Evolutionary conservation across 2,329 filamentous ascomycete species (phyloP).

Genomic region (Colletotrichum nymphaeae): DNA sequence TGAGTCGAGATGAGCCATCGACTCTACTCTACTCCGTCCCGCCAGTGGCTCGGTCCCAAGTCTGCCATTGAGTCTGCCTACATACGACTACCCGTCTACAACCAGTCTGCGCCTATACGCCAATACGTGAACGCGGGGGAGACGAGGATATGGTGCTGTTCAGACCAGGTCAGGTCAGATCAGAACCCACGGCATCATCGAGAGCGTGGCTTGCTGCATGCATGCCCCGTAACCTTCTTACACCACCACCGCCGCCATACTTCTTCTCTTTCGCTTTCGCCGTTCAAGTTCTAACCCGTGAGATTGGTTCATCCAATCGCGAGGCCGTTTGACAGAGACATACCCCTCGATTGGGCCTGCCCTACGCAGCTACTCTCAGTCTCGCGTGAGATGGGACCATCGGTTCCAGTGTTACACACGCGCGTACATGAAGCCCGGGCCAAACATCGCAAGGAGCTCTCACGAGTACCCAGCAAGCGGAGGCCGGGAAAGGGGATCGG

Average conservation of each 20-base stretch:
- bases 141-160: constrained; percentile 15
- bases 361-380: background rate
- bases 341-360: background rate
- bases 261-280: constrained; percentile 5
- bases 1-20: constrained; percentile 15
- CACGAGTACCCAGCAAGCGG: background rate
- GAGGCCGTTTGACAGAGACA: constrained; percentile 1
- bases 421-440: no score
- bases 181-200: constrained; percentile 29
- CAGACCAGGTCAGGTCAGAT: no score
- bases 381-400: constrained; percentile 23
- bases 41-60: background rate
- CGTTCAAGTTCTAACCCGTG: background rate
- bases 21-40: no score
- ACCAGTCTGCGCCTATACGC: background rate
- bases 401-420: constrained; percentile 13
- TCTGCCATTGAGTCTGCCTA: constrained; percentile 1
- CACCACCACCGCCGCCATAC: background rate
- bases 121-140: background rate
- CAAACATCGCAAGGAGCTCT: background rate
- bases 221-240: constrained; percentile 10
- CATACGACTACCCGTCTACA: background rate
- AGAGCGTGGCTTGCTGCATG: constrained; percentile 29
- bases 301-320: constrained; percentile 11
- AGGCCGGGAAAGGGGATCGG: no score